phyloP scores from a whole-genome alignment of 208 protist genomes.

The Borovskyia barvae region DNA sequence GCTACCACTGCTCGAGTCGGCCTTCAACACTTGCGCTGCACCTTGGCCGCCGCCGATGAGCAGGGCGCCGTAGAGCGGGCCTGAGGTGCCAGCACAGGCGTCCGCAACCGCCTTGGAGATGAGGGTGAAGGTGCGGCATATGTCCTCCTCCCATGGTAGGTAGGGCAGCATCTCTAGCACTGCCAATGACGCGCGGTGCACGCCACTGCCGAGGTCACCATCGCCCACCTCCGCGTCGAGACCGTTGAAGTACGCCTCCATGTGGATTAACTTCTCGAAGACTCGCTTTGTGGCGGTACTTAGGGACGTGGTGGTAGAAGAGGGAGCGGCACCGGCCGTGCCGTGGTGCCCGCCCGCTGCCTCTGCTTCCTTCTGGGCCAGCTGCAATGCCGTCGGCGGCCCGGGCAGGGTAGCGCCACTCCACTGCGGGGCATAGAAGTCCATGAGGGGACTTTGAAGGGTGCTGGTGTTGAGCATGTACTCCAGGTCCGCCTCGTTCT shows the following conservation, averaged over 20 bases:
- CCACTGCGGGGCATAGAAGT: constrained; percentile 41
- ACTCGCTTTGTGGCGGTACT: constrained; percentile 14
- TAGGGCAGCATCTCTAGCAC: constrained; percentile 36
- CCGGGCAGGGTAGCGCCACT: constrained; percentile 15
- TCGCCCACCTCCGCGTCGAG: constrained; percentile 66
- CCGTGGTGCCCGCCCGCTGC: neutral
- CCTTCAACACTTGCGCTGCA: constrained; percentile 17
- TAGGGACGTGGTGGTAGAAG: constrained; percentile 1
- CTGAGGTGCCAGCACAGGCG: constrained; percentile 55
- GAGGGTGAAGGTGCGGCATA: constrained; percentile 35
- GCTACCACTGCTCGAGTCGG: neutral
- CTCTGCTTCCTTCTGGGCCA: constrained; percentile 29
- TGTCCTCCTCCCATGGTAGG: constrained; percentile 38
- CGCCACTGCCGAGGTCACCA: constrained; percentile 64
- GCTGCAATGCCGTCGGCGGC: constrained; percentile 35
- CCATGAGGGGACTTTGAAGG: constrained; percentile 43
- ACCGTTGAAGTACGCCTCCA: constrained; percentile 43
- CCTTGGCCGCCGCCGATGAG: constrained; percentile 37
- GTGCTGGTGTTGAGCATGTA: constrained; percentile 41
- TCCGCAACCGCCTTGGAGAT: constrained; percentile 55
- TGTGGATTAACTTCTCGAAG: constrained; percentile 28
- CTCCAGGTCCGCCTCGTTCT: constrained; percentile 30
- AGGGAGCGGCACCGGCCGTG: neutral
- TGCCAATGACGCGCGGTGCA: constrained; percentile 30
- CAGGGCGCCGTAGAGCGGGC: constrained; percentile 64